These are phyloP conservation scores for Terana coerulea DNA, from an alignment of 768 basidiomycete species.

Conservation along the genomic window DNA sequence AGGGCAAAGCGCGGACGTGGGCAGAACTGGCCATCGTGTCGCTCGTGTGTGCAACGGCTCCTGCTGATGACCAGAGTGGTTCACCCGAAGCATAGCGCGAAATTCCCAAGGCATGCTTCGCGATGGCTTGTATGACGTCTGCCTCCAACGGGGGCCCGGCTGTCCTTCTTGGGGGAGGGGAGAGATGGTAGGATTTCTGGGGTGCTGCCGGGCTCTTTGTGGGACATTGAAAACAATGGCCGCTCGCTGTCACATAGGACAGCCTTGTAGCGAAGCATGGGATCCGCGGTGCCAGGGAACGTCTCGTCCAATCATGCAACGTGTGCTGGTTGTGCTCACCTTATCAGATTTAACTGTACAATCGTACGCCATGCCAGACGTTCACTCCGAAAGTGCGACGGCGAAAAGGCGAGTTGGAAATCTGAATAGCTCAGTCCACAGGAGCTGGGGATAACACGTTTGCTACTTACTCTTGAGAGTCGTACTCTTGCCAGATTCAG, in stretches of 20 bases:
- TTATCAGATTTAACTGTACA: slow-evolving; percentile 67
- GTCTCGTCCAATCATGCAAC: too few species aligned
- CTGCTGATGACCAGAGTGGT: too few species aligned
- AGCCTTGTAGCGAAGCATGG: too few species aligned
- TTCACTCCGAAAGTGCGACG: slow-evolving; percentile 55
- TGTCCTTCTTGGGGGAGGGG: background rate
- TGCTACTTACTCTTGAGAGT: slow-evolving; percentile 27
- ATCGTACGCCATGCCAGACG: slow-evolving; percentile 58
- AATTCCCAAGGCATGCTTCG: too few species aligned
- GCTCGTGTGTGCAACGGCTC: too few species aligned
- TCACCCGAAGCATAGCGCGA: too few species aligned
- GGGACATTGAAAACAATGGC: background rate
- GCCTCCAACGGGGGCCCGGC: background rate
- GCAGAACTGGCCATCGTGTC: too few species aligned
- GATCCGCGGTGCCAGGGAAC: too few species aligned
- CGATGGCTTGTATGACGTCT: too few species aligned
- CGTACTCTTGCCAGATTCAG: slow-evolving; percentile 54
- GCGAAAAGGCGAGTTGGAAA: slow-evolving; percentile 65
- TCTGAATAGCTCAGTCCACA: slow-evolving; percentile 39
- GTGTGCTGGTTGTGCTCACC: slow-evolving; percentile 29
- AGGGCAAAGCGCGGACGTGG: too few species aligned
- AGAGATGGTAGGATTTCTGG: background rate
- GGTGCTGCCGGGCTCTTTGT: too few species aligned
- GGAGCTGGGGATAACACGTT: background rate
- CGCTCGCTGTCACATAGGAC: background rate